These are phyloP conservation scores for Thuja plicata DNA, from an alignment of 83 land plant species.

Conservation along the genomic window DNA sequence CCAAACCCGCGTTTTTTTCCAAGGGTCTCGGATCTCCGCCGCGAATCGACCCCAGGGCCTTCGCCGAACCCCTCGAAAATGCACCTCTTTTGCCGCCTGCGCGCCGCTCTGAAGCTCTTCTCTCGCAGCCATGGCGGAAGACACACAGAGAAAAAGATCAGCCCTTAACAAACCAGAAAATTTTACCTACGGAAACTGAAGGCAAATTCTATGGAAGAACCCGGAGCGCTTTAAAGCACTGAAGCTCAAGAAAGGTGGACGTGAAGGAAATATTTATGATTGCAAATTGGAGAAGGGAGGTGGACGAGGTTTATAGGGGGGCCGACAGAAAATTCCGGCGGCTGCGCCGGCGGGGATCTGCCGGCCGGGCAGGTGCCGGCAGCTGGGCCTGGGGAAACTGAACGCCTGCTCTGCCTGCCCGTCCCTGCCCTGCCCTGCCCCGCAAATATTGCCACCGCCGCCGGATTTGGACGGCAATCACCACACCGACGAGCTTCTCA, in stretches of 20 bases:
- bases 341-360: constrained; percentile 10
- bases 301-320: constrained; percentile 16
- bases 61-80: constrained; percentile 37
- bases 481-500: neutral
- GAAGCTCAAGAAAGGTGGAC: neutral
- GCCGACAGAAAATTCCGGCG: constrained; percentile 18
- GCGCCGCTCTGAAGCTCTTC: constrained; percentile 18
- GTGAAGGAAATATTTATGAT: constrained; percentile 9
- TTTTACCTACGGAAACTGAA: neutral
- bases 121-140: constrained; percentile 22
- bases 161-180: neutral
- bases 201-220: neutral
- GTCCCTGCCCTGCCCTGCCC: neutral
- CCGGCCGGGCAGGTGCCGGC: constrained; percentile 21
- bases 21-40: constrained; percentile 43
- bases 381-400: constrained; percentile 21
- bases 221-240: neutral
- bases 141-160: no score
- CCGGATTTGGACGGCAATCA: constrained; percentile 19
- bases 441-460: constrained; percentile 13
- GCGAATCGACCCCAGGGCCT: constrained; percentile 43
- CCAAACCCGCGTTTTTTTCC: constrained; percentile 44
- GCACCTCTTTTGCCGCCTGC: constrained; percentile 21
- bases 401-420: constrained; percentile 14
- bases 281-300: neutral